These are phyloP conservation scores for Trifolium fragiferum DNA, from an alignment of 306 rosid species.

Conservation along the genomic window DNA sequence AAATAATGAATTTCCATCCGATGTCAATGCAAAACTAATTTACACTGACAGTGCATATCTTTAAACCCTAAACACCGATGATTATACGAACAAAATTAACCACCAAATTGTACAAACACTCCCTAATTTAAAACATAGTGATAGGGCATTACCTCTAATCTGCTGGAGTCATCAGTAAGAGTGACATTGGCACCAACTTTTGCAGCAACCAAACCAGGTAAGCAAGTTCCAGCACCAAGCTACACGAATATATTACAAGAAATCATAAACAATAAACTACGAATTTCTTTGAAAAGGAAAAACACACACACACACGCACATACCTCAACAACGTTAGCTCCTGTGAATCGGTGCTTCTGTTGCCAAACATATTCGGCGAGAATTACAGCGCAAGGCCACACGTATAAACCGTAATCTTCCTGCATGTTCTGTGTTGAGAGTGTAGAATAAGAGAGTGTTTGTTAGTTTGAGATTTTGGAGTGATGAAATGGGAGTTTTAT, in stretches of 20 bases:
- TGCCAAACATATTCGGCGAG: constrained; percentile 92
- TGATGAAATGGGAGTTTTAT: background rate
- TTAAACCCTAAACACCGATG: background rate
- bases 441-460: background rate
- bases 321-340: constrained; percentile 74
- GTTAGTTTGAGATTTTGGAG: constrained; percentile 15
- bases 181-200: constrained; percentile 76
- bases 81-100: background rate
- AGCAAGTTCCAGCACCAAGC: constrained; percentile 90
- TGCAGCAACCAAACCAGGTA: constrained; percentile 86
- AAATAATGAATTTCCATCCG: background rate
- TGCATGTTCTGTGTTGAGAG: constrained; percentile 63
- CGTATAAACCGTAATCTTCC: constrained; percentile 84
- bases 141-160: constrained; percentile 57
- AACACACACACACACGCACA: background rate
- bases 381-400: constrained; percentile 85
- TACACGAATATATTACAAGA: constrained; percentile 30
- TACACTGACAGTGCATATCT: background rate
- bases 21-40: background rate
- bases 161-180: constrained; percentile 63
- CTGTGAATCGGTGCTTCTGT: constrained; percentile 65
- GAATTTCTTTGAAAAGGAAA: background rate
- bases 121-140: background rate
- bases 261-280: background rate
- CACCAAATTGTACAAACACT: background rate